A percentile compares a stretch with the other conserved stretches of the same genome.
Evolutionary conservation across 306 rosid genomes (phyloP).

Genomic region (Leucaena leucocephala): DNA sequence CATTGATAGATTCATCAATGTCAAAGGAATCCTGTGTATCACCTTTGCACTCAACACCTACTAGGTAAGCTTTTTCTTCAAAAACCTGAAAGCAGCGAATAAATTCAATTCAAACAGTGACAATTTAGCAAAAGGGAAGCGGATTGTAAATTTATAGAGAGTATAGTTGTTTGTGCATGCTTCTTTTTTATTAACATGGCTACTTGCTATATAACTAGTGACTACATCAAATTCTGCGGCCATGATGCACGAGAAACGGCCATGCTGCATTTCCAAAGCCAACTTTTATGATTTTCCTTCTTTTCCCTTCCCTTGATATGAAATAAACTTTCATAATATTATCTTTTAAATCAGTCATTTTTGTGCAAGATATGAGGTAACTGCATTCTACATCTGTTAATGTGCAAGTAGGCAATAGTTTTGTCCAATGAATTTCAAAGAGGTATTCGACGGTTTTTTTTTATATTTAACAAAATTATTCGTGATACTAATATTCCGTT

Average conservation of each 20-base stretch:
- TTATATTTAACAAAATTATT: not conserved
- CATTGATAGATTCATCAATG: constrained; percentile 74
- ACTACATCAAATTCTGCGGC: not conserved
- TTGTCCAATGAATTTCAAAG: not conserved
- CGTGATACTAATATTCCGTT: not conserved
- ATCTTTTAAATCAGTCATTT: not conserved
- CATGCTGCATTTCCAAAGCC: not conserved
- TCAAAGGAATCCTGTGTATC: constrained; percentile 57
- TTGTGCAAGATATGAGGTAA: not conserved
- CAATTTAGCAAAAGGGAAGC: constrained; percentile 7
- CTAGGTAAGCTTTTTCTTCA: constrained; percentile 85
- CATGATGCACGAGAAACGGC: not conserved
- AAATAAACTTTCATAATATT: not conserved
- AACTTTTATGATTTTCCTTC: constrained; percentile 7
- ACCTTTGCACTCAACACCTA: constrained; percentile 81
- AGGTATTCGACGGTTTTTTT: not conserved
- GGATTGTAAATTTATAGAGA: not conserved
- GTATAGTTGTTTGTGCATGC: not conserved
- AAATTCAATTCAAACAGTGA: not conserved
- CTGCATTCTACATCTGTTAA: not conserved
- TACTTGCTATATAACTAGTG: not conserved
- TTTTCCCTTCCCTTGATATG: not conserved
- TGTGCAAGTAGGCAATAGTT: not conserved
- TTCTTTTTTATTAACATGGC: not conserved
- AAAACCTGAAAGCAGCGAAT: constrained; percentile 55